These are phyloP conservation scores for Juglanconis oblonga DNA, from an alignment of 2,329 filamentous ascomycete genomes.

Conservation along the genomic window DNA sequence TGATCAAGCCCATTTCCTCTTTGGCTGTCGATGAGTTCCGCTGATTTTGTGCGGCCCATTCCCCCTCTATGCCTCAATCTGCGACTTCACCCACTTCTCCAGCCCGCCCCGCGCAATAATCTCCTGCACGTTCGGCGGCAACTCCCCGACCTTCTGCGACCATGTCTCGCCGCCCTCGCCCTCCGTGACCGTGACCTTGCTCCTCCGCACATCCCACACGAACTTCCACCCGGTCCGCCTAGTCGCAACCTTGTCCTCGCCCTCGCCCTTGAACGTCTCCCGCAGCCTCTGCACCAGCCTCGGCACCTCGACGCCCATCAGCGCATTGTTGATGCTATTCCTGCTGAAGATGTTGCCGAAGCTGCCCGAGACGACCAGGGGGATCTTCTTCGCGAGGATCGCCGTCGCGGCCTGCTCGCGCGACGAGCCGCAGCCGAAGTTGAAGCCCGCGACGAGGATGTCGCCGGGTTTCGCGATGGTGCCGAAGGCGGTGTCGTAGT, in stretches of 20 bases:
- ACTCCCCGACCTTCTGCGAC: conserved; percentile 78
- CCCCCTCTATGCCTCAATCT: conserved; percentile 44
- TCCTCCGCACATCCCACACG: conserved; percentile 74
- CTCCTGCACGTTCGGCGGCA: conserved; percentile 83
- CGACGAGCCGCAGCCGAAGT: conserved; percentile 81
- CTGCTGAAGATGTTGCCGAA: conserved; percentile 82
- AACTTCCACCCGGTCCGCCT: conserved; percentile 80
- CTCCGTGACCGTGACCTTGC: conserved; percentile 69
- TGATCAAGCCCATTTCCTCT: not conserved
- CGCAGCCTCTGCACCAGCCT: conserved; percentile 63
- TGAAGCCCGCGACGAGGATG: conserved; percentile 81
- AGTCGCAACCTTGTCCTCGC: conserved; percentile 53
- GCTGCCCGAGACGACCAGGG: conserved; percentile 74
- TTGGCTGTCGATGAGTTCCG: not conserved
- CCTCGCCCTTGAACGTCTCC: conserved; percentile 45
- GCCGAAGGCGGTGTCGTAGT: conserved; percentile 77
- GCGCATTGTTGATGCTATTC: conserved; percentile 77
- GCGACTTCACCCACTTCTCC: conserved; percentile 77
- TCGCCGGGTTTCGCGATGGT: conserved; percentile 65
- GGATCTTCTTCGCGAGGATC: conserved; percentile 76
- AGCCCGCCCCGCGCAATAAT: conserved; percentile 76
- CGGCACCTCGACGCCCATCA: conserved; percentile 70
- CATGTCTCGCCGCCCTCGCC: conserved; percentile 64
- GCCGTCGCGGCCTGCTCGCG: conserved; percentile 88
- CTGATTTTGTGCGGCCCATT: too few species aligned